Evolutionary conservation across 2,329 filamentous ascomycete genomes (phyloP).

Genomic region (Aspergillus niger): DNA sequence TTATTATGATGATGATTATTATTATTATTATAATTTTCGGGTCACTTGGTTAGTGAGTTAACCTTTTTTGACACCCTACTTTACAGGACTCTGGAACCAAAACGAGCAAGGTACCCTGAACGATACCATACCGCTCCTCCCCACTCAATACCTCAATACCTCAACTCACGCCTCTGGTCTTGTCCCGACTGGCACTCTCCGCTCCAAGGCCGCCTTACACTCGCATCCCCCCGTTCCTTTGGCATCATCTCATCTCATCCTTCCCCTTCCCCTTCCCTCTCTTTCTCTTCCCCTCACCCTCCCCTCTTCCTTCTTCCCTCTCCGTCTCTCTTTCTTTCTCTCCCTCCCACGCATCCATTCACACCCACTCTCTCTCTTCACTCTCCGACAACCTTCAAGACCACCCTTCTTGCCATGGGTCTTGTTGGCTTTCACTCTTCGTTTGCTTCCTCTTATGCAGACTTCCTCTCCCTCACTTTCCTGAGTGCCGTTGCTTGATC

Average conservation of each 20-base stretch:
- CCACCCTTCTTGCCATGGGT: constrained; percentile 23
- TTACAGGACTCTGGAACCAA: not conserved
- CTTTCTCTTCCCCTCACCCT: constrained; percentile 24
- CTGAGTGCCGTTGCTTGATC: constrained; percentile 23
- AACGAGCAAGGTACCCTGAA: constrained; percentile 21
- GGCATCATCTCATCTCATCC: constrained; percentile 31
- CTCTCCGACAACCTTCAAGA: constrained; percentile 7
- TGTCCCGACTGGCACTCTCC: constrained; percentile 17
- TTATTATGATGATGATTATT: constrained; percentile 4
- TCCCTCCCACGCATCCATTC: constrained; percentile 17
- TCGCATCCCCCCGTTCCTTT: constrained; percentile 25
- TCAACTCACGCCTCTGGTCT: not conserved
- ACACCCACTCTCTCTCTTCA: constrained; percentile 4
- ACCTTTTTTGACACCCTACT: constrained; percentile 7
- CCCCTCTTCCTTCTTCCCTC: constrained; percentile 27
- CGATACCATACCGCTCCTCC: constrained; percentile 23
- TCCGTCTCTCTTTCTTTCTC: constrained; percentile 19
- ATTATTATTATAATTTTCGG: constrained; percentile 2
- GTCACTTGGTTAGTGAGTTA: constrained; percentile 4
- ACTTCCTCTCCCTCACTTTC: constrained; percentile 15
- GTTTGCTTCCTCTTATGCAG: constrained; percentile 24
- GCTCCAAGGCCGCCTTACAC: constrained; percentile 27
- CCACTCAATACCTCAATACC: constrained; percentile 21
- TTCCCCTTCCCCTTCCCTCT: constrained; percentile 14
- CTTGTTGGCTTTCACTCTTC: constrained; percentile 18